Conservation (phyloP, 495 filamentous ascomycete species). For the Aspergillus coremiiformis region DNA sequence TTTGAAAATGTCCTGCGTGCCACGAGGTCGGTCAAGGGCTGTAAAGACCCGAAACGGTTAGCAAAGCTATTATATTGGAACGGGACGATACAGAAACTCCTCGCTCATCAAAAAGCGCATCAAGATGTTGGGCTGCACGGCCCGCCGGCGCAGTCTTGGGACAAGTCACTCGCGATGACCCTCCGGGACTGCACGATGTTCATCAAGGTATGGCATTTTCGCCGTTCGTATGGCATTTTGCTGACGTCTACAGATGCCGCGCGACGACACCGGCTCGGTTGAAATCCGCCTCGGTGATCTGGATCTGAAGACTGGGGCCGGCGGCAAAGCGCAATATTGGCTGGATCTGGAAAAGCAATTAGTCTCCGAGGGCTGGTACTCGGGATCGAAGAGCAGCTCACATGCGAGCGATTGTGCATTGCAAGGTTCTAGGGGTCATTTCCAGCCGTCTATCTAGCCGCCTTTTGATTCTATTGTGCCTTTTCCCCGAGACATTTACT, state of each 20-base stretch:
- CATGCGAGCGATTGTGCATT: slow-evolving; percentile 28
- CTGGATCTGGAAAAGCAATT: slow-evolving; percentile 52
- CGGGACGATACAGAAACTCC: slow-evolving; percentile 27
- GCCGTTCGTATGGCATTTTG: background rate
- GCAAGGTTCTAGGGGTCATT: slow-evolving; percentile 13
- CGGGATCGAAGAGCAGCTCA: slow-evolving; percentile 29
- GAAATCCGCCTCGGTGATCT: slow-evolving; percentile 79
- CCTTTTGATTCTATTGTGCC: background rate
- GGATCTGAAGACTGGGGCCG: slow-evolving; percentile 71
- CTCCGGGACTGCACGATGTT: slow-evolving; percentile 83
- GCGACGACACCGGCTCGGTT: slow-evolving; percentile 35
- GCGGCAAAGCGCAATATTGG: slow-evolving; percentile 71
- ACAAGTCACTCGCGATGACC: slow-evolving; percentile 65
- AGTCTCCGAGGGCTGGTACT: slow-evolving; percentile 69
- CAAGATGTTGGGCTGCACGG: slow-evolving; percentile 34
- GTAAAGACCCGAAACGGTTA: slow-evolving; percentile 29
- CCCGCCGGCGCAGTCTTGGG: slow-evolving; percentile 23
- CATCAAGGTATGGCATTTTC: slow-evolving; percentile 44
- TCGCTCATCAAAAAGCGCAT: slow-evolving; percentile 27
- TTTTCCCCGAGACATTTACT: background rate
- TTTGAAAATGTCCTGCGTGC: slow-evolving; percentile 32
- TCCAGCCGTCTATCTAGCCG: slow-evolving; percentile 14
- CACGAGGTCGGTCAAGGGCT: slow-evolving; percentile 30
- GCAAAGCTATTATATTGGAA: slow-evolving; percentile 33
- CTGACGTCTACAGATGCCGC: slow-evolving; percentile 17